Base-by-base conservation (phyloP, 2,329 filamentous ascomycete genomes). In the Dissoconium aciculare region DNA sequence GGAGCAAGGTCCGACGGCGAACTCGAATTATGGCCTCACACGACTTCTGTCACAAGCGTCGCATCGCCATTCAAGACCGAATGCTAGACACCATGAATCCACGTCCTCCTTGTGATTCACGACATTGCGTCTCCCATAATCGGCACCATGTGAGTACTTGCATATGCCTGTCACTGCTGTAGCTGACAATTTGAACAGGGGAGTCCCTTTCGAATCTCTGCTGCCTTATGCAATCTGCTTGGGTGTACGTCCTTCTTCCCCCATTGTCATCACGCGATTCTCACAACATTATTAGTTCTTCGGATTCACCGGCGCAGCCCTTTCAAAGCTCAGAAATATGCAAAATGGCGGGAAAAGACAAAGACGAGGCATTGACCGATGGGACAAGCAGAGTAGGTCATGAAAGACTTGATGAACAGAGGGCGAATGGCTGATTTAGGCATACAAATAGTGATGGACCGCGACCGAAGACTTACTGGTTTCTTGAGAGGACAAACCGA, bases 121-220 rank as follows among this genome's bases (percentile, higher is more conserved):
- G 6, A 14, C 5, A 15, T 11, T 6, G 11, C n/a, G 12, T 27
- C 26, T 24, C 26, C 16, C 15, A 34, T 19, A 26, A 10, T n/a
- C 11, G 11, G 12, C 32, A 30, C 27, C 11, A 34, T 34, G 32
- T 34, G 14, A 26, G 32, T 5, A 11, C 17, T 5, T 19, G 8
- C n/a, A 28, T 14, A 14, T 27, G 17, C 24, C 30, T 32, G 26
- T 30, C 24, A 30, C 30, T 15, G 11, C 27, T 16, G 15, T 24
- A 26, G 25, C 15, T 26, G 16, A 36, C 19, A 28, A n/a, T n/a
- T n/a, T n/a, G n/a, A n/a, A n/a, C n/a, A 74, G 74, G 72, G 70
- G 69, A 55, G 68, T 77, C 39, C 72, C 72, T 26, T 76, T 76
- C 53, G 72, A 77, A 59, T 66, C 71, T 42, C 55, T 76, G 43